Evolutionary conservation across 768 basidiomycete species (phyloP), one percentile per base, ranked within the genome.

Genomic region (Galerina marginata): DNA sequence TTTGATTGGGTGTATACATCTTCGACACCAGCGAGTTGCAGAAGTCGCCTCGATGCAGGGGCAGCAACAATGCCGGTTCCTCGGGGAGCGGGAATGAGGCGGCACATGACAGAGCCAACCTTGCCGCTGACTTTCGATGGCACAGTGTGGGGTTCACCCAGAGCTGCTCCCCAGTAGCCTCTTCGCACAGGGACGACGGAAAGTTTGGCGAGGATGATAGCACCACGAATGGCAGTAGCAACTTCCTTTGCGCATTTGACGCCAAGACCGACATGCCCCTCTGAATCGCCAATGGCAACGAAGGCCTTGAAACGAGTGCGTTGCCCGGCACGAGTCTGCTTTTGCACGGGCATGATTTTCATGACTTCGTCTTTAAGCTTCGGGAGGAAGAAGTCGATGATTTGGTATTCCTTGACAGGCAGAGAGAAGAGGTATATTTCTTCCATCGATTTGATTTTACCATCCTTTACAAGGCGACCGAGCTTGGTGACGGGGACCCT

Each of bases 201-300:
- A 67, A 99, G 87, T 75, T 99, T 99, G 73, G 97, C 97, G 65
- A 95, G 88, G 81, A 98, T 95, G 86, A 99, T 99, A 67, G 97
- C 97, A 64, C 97, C 97, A 72, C 97, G 95, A 76, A 99, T 99
- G 69, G 97, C 97, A 58, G 96, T 97, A 36, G 97, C 97, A 72
- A 99, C 97, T 86, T 99, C 97, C 85, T 99, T 99, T 68, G 97
- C 96, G 74, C 96, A 99, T 83, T 99, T 99, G 77, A 99, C 96
- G 77, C 97, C 97, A 72, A 99, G 89, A 70, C 97, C 97, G 72
- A 99, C 96, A 76, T 99, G 97, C 58, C 97, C 96, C 72, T 98
- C 95, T 69, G 89, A 93, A 82, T 99, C 97, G 75, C 97, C 97
- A 71, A 99, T 97, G 62, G 97, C 97, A 71, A 99, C 97, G 81